Conservation (phyloP, 257 asterid species). For the Euphrasia confusa region DNA sequence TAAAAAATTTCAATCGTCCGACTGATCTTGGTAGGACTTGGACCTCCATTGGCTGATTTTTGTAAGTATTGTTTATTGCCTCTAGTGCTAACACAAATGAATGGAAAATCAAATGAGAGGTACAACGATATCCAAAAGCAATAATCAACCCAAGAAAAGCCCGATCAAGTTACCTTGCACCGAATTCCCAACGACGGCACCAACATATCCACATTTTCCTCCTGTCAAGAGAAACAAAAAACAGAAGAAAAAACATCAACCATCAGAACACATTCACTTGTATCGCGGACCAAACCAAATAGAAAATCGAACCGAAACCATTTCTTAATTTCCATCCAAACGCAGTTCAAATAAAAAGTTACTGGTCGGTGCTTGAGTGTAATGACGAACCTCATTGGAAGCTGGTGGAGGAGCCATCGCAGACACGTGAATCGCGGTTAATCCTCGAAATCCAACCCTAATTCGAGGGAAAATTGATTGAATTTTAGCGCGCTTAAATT, state of each 20-base stretch:
- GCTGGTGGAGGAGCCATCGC: conserved; percentile 31
- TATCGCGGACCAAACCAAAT: conserved; percentile 26
- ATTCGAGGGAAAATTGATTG: conserved; percentile 14
- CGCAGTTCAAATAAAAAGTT: background rate
- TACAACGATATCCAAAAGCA: background rate
- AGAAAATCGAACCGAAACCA: conserved; percentile 5
- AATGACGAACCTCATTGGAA: conserved; percentile 33
- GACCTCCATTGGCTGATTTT: conserved; percentile 30
- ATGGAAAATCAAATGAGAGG: conserved; percentile 3
- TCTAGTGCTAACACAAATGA: conserved; percentile 23
- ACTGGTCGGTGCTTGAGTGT: conserved; percentile 10
- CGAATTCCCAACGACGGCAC: conserved; percentile 56
- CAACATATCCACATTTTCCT: conserved; percentile 78
- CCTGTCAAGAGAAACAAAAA: conserved; percentile 20
- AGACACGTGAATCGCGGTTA: conserved; percentile 22
- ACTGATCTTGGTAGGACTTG: conserved; percentile 32
- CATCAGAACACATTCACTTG: conserved; percentile 21
- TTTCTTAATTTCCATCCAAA: conserved; percentile 14
- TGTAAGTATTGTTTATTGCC: conserved; percentile 23
- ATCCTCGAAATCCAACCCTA: background rate
- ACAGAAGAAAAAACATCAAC: background rate
- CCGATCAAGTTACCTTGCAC: conserved; percentile 50
- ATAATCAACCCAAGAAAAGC: background rate
- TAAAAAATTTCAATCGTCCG: conserved; percentile 53
- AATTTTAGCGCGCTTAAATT: conserved; percentile 17